Evolutionary conservation across 192 early-diverging fungal genomes (phyloP), one percentile per base, ranked within the genome.

Genomic region (Coemansia sp.): DNA sequence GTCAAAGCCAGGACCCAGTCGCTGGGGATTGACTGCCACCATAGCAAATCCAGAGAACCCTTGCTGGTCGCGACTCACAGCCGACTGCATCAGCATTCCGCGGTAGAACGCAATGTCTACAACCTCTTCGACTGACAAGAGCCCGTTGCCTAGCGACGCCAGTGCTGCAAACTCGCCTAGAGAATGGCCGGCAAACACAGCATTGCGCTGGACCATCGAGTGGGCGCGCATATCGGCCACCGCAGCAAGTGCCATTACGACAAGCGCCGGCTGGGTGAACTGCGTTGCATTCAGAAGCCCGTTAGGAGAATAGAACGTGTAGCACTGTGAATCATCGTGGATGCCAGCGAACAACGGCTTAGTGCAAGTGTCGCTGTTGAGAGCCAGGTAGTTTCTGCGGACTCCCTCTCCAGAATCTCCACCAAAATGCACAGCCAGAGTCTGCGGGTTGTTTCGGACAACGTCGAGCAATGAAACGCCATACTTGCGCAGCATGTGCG

Each of bases 71-170:
- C 94, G 89, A 45, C 84, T 70, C 8, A 98, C 94, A 27, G 94
- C 92, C 30, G 88, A 85, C 84, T 97, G 95, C 95, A 97, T 97
- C 19, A 94, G 90, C 89, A 95, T 89, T 64, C 95, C 95, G 65
- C 95, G 89, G 83, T 91, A 97, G 72, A 97, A 95, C 14, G 89
- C 89, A 40, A 97, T 86, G 59, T 95, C 95, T 45, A 94, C 86
- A 4, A 94, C 61, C 20, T 88, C 82, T 61, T 94, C 90, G 41
- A 95, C 81, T 2, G 87, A 81, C 8, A 98, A 77, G 0, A 95
- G 84, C 2, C 50, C 38, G 61, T 92, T 85, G 59, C 88, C 88
- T 38, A 96, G 82, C 10, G 93, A 75, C 4, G 90, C 86, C 41
- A 98, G 74, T 33, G 89, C 92, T 52, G 91, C 87, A 61, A 93